Evolutionary conservation across 495 filamentous ascomycete species (phyloP).

Genomic region (Aspergillus sclerotioniger): DNA sequence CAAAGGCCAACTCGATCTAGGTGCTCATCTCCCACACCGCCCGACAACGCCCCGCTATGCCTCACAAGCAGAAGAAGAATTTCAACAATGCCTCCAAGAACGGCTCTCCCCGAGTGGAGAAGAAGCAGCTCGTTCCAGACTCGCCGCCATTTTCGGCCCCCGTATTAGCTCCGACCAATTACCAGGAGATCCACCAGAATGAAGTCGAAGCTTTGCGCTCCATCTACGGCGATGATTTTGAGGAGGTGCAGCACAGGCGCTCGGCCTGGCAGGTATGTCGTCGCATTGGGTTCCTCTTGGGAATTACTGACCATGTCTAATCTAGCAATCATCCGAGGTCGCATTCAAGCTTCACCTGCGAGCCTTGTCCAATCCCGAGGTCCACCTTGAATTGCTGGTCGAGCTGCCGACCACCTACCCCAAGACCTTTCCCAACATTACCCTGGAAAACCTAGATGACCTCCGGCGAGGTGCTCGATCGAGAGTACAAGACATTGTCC

Average conservation of each 20-base stretch:
- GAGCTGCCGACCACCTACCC: constrained; percentile 90
- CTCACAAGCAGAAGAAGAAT: constrained; percentile 50
- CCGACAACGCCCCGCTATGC: constrained; percentile 46
- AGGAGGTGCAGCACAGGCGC: constrained; percentile 65
- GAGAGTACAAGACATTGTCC: constrained; percentile 67
- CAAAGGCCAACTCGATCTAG: constrained; percentile 29
- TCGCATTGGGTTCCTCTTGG: neutral
- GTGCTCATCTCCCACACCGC: constrained; percentile 22
- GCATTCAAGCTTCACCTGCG: constrained; percentile 77
- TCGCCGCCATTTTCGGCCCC: constrained; percentile 28
- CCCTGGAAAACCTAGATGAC: constrained; percentile 59
- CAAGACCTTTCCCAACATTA: constrained; percentile 74
- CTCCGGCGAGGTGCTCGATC: constrained; percentile 63
- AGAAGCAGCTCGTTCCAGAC: constrained; percentile 33
- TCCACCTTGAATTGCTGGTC: constrained; percentile 61
- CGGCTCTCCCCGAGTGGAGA: constrained; percentile 32
- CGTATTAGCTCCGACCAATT: constrained; percentile 54
- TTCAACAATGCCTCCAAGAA: constrained; percentile 30
- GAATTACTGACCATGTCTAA: constrained; percentile 5
- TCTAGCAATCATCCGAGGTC: constrained; percentile 70
- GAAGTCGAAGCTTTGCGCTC: constrained; percentile 84
- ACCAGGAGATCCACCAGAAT: constrained; percentile 79
- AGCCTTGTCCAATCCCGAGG: constrained; percentile 65
- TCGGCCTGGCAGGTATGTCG: constrained; percentile 81
- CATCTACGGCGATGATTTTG: constrained; percentile 90